Evolutionary conservation across 2,329 filamentous ascomycete species (phyloP).

Genomic region (Coleophoma crateriformis): DNA sequence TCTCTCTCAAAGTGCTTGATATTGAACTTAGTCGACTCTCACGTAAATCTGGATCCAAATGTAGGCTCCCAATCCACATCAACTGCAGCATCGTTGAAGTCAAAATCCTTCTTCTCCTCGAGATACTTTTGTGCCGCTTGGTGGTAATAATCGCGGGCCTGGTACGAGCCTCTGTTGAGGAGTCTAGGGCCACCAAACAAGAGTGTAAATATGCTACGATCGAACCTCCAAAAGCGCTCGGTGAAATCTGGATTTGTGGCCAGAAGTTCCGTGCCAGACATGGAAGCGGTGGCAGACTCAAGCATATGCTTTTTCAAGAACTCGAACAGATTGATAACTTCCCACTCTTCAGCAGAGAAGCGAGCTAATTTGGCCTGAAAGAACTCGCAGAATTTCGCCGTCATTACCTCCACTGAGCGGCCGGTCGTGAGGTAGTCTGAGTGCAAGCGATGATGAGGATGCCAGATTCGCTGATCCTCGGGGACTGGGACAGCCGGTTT

Average conservation of each 20-base stretch:
- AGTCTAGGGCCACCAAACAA: constrained; percentile 18
- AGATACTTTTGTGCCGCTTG: not conserved
- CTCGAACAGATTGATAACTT: constrained; percentile 11
- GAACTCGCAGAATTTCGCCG: constrained; percentile 6
- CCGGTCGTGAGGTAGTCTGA: constrained; percentile 8
- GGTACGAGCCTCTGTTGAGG: constrained; percentile 12
- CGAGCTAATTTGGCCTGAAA: constrained; percentile 10
- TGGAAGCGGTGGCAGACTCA: constrained; percentile 11
- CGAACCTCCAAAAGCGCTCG: constrained; percentile 21
- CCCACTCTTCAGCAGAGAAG: constrained; percentile 13
- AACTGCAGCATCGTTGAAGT: constrained; percentile 9
- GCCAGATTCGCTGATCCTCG: constrained; percentile 17
- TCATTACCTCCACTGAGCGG: constrained; percentile 5
- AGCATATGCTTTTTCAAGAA: constrained; percentile 17
- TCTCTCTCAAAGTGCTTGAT: constrained; percentile 10
- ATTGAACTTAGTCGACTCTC: constrained; percentile 15
- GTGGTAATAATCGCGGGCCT: constrained; percentile 7
- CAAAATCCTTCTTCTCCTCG: constrained; percentile 6
- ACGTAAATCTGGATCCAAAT: constrained; percentile 19
- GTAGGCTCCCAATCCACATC: constrained; percentile 23
- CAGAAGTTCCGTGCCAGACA: constrained; percentile 19
- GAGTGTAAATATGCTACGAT: constrained; percentile 13
- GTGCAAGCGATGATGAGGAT: constrained; percentile 10
- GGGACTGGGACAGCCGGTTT: constrained; percentile 1
- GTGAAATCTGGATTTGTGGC: constrained; percentile 19